A percentile compares a stretch with the other conserved stretches of the same genome.
These are phyloP conservation scores for Phytophthora melonis DNA, from an alignment of 352 stramenopile genomes.

Conservation along the genomic window DNA sequence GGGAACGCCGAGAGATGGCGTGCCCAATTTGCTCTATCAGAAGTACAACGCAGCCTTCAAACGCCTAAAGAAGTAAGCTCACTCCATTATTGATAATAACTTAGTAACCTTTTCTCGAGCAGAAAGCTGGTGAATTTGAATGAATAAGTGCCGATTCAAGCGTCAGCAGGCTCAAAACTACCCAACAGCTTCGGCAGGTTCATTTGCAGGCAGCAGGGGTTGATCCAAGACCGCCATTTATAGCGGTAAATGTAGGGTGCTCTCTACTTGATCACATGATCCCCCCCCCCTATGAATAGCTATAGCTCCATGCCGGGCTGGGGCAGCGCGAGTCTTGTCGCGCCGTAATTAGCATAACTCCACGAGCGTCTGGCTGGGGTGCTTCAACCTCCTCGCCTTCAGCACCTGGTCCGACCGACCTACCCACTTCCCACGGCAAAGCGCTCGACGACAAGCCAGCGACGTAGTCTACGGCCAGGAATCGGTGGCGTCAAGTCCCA, in stretches of 20 bases:
- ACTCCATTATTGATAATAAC: too few species aligned
- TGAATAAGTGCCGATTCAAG: too few species aligned
- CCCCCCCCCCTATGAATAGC: slow-evolving; percentile 28
- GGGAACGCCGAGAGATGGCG: too few species aligned
- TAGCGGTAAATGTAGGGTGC: background rate
- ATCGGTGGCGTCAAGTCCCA: background rate
- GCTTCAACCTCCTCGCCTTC: slow-evolving; percentile 8
- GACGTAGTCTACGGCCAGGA: slow-evolving; percentile 3
- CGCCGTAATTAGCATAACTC: slow-evolving; percentile 26
- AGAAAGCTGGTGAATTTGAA: too few species aligned
- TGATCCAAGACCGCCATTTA: slow-evolving; percentile 1
- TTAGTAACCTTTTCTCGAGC: too few species aligned
- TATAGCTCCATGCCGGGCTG: too few species aligned
- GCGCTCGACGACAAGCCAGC: slow-evolving; percentile 13
- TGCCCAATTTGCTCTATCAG: too few species aligned
- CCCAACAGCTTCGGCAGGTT: too few species aligned
- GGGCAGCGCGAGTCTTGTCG: slow-evolving; percentile 17
- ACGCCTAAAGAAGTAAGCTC: too few species aligned
- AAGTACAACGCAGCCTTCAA: too few species aligned
- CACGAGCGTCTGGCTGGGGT: background rate
- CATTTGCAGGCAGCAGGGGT: too few species aligned
- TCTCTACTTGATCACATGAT: background rate
- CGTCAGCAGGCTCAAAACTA: too few species aligned
- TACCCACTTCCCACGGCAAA: slow-evolving; percentile 19
- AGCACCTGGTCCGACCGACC: background rate